Evolutionary conservation across 352 stramenopile genomes (phyloP), one percentile per base, ranked within the genome.

Genomic region (Thraustochytrium sp.): DNA sequence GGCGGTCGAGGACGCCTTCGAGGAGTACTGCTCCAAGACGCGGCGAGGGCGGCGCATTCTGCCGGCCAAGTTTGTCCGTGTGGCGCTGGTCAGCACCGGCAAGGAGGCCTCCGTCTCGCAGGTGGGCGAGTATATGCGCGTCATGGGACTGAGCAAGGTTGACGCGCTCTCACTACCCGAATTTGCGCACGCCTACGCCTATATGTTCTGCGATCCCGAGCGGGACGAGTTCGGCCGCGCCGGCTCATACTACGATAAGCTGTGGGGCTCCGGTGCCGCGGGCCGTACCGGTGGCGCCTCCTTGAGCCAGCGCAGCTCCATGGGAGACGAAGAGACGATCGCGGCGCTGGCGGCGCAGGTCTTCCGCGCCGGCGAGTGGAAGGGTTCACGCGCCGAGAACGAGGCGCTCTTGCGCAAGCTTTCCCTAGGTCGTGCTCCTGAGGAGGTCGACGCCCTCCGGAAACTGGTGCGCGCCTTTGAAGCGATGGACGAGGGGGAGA

Each of bases 101-200:
- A 82, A 82, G 49, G 31, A 42, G 26, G 34, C 74, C 0, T 82
- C 74, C 5, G 55, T 82, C 11, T 63, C 42, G 5, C 74, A 82
- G 56, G 74, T 82, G 0, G 34, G 74, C 51, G 74, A 82, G 74
- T 82, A 82, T 51, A 82, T 82, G 74, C 74, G 74, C 9, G 61
- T 82, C 29, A 82, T 82, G 74, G 74, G 74, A 0, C 37, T 82
- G 37, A 73, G n/a, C 21, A 82, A 82, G 38, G 29, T n/a, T 1
- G 74, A 82, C 29, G 74, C 74, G 21, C 42, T 82, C 8, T 73
- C 74, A n/a, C 42, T 82, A 4, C 37, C 37, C 8, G 74, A 82
- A 29, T 51, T 82, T 76, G 74, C 74, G 8, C 74, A 82, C 29
- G 74, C 74, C 11, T 82, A 73, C 55, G 65, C 61, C 36, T 82